These are phyloP conservation scores for Colletotrichum gloeosporioides DNA, from an alignment of 2,329 filamentous ascomycete species.

Conservation along the genomic window DNA sequence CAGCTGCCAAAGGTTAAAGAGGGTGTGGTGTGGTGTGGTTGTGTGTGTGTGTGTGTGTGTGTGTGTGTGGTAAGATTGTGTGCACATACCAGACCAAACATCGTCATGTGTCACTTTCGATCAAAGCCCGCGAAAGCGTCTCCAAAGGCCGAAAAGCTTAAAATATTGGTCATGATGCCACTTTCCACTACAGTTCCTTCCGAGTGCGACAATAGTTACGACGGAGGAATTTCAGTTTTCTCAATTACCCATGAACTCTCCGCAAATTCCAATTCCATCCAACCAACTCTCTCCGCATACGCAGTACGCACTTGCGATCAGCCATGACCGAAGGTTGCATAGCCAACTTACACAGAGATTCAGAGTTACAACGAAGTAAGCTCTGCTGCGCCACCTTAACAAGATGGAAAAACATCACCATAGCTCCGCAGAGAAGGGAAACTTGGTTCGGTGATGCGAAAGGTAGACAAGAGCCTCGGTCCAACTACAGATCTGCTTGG, in stretches of 20 bases:
- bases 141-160: slow-evolving; percentile 21
- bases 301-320: background rate
- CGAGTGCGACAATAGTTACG: background rate
- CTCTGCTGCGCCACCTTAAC: slow-evolving; percentile 4
- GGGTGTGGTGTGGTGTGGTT: background rate
- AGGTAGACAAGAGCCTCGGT: background rate
- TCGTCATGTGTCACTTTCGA: slow-evolving; percentile 18
- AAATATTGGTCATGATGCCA: background rate
- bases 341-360: background rate
- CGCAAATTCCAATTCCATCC: background rate
- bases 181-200: background rate
- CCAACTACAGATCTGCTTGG: background rate
- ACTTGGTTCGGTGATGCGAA: background rate
- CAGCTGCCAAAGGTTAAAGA: slow-evolving; percentile 20
- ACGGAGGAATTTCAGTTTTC: background rate
- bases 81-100: slow-evolving; percentile 4
- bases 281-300: background rate
- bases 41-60: background rate
- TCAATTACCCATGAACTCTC: background rate
- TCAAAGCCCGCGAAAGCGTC: slow-evolving; percentile 19
- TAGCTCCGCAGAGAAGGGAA: background rate
- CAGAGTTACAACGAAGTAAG: background rate
- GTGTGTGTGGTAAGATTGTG: background rate
- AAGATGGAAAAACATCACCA: background rate
- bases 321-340: background rate